Base-by-base conservation (phyloP, 805 yeast species). In the Brettanomyces sp. region DNA sequence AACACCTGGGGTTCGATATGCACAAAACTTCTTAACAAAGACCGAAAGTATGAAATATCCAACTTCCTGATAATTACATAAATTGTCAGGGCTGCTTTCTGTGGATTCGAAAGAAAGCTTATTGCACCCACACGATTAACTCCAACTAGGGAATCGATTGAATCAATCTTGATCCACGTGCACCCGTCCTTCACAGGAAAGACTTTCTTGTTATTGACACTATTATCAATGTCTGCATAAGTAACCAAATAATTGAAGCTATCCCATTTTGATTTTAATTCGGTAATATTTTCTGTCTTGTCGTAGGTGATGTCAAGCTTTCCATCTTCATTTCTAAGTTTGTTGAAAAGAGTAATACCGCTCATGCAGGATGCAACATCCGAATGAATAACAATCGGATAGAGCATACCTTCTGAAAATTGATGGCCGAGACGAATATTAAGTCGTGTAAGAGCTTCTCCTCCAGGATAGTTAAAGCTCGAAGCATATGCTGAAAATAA, bases 391-490 rank as follows among this genome's bases (percentile, higher is more conserved):
- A 70, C 62, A 14, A 68, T 21, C 3, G 52, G 52, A 5, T 36
- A 41, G 6, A 39, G 13, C 37, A 41, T 44, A 11, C 45, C 48
- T 14, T 37, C 34, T 5, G 39, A 21, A 7, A 33, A 35, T 11
- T 39, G 21, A 1, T 44, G 14, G 18, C 48, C 41, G 1, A 62
- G 9, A 28, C 42, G 47, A 18, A 43, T 23, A 55, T 87, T 84
- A 47, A 85, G 70, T 22, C 56, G 56, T 13, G 58, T 49, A 33
- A 89, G 64, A 0, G 96, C 95, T 1, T 64, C 70, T 0, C 96
- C 97, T 11, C 97, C 97, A 3, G 96, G 95, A 58, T 91, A 91
- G 61, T 91, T 91, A 60, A 68, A 67, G 43, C 83, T 72, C 1
- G 96, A 87, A 4, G 79, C 69, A 41, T 71, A 73, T 0, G 82